phyloP scores from a whole-genome alignment of 345 rosid genomes.

The Gossypium thurberi region DNA sequence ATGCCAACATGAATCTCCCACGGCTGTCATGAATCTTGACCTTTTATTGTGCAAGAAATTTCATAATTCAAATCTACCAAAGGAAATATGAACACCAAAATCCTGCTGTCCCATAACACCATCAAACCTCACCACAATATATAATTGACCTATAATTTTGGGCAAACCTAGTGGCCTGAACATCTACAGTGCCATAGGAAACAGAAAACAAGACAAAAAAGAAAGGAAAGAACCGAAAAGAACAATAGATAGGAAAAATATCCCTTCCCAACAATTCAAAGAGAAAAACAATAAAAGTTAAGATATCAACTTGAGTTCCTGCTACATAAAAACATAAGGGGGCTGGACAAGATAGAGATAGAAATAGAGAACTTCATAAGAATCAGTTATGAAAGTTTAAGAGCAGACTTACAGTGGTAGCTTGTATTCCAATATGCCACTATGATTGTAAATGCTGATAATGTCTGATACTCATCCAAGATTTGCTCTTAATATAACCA shows the following conservation, averaged over 20 bases:
- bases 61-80: background rate
- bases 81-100: background rate
- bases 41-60: background rate
- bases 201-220: background rate
- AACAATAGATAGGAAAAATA: background rate
- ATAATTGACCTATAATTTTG: background rate
- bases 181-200: background rate
- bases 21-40: background rate
- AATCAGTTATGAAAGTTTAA: background rate
- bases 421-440: constrained; percentile 73
- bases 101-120: background rate
- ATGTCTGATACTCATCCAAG: constrained; percentile 62
- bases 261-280: background rate
- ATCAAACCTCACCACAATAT: background rate
- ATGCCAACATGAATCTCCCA: background rate
- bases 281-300: background rate
- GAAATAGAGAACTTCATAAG: background rate
- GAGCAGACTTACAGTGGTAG: constrained; percentile 51
- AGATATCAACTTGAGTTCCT: background rate
- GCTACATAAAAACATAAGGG: background rate
- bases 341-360: background rate
- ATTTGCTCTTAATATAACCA: constrained; percentile 40
- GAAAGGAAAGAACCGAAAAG: background rate
- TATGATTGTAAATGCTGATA: constrained; percentile 71
- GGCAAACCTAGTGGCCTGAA: background rate